phyloP scores from a whole-genome alignment of 2,329 filamentous ascomycete genomes.

The Hymenoscyphus fraxineus region DNA sequence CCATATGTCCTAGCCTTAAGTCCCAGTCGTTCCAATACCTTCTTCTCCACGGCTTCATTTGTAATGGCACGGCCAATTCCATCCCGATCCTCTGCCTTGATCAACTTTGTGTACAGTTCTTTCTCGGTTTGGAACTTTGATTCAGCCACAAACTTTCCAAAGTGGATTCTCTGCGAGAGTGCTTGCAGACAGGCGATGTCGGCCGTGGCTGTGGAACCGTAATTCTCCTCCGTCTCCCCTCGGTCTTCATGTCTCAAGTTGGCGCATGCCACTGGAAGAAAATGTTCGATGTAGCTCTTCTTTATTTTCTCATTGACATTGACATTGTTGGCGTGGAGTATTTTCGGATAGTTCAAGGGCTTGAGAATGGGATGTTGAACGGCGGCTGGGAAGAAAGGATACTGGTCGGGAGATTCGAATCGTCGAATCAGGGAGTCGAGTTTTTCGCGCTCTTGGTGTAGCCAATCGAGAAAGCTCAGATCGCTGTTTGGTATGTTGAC shows the following conservation, averaged over 20 bases:
- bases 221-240: constrained; percentile 87
- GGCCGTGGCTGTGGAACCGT: constrained; percentile 85
- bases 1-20: constrained; percentile 93
- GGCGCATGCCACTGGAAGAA: constrained; percentile 81
- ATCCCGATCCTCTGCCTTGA: constrained; percentile 72
- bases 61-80: constrained; percentile 91
- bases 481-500: constrained; percentile 69
- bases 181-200: constrained; percentile 90
- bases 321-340: constrained; percentile 84
- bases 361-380: constrained; percentile 80
- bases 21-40: constrained; percentile 80
- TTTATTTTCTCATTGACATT: constrained; percentile 89
- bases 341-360: constrained; percentile 79
- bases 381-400: constrained; percentile 88
- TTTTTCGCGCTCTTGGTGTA: constrained; percentile 83
- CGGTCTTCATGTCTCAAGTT: constrained; percentile 73
- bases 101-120: constrained; percentile 76
- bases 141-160: constrained; percentile 97
- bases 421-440: constrained; percentile 90
- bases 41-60: constrained; percentile 80
- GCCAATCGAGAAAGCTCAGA: constrained; percentile 90
- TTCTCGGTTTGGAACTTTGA: constrained; percentile 84
- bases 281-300: constrained; percentile 73
- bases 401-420: constrained; percentile 94
- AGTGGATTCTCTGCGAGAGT: constrained; percentile 86